Base-by-base conservation (phyloP, 2,329 filamentous ascomycete genomes). In the Fusarium nurragi region DNA sequence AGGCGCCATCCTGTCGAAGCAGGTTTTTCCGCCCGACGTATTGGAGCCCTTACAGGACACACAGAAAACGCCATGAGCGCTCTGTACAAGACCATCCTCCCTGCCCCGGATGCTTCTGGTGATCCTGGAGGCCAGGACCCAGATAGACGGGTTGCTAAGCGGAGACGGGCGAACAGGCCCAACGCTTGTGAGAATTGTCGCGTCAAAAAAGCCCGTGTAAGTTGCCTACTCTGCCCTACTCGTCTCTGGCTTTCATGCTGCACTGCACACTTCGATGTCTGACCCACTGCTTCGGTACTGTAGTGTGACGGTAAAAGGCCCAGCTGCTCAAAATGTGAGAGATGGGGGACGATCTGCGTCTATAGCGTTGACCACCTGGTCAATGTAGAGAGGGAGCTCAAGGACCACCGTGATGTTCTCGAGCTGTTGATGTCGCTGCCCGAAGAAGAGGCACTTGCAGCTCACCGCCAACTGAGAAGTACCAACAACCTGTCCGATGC, bases 161-260 rank as follows among this genome's bases (percentile, higher is more conserved):
- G 60, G 26, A 64, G n/a, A 30, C 38, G 59, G 14, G 40, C 53
- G 6, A 64, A 64, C 21, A 59, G 60, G 28, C 59, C 60, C 12
- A 64, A 64, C 18, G 60, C 60, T 34, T 64, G 60, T 6, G 59
- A 64, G 38, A 64, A 54, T 22, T 64, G 60, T n/a, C 60, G 60
- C 13, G 8, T 38, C 25, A 64, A 64, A 53, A 64, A 64, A 46
- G 60, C 59, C 28, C 60, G 60, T 36, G 60, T 64, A 64, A 64
- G 60, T 64, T 18, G 9, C 4, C 5, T 16, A 10, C 18, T 11
- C 23, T 28, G 2, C 16, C 18, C 19, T 49, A 12, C 12, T 9
- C 18, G 4, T n/a, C 6, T 6, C 14, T 16, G 13, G 6, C n/a
- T 23, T 23, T 14, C 12, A 30, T 6, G 7, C 9, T 19, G 18